These are phyloP conservation scores for Exophiala sp. DNA, from an alignment of 2,329 filamentous ascomycete species.

Conservation along the genomic window DNA sequence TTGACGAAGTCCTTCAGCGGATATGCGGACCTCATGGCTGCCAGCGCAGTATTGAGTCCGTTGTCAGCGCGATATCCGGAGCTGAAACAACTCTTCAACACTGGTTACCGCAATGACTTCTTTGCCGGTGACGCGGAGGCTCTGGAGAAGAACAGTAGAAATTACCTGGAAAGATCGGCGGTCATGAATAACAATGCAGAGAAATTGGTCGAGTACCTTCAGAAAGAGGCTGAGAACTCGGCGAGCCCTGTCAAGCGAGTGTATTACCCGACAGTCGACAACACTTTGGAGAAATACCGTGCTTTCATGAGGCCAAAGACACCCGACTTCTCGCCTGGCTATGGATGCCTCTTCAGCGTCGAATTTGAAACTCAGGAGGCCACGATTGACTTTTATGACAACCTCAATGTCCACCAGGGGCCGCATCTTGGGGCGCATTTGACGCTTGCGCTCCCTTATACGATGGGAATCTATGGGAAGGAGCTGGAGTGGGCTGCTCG, in stretches of 20 bases:
- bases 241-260: slow-evolving; percentile 24
- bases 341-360: slow-evolving; percentile 54
- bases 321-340: slow-evolving; percentile 50
- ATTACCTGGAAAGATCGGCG: slow-evolving; percentile 27
- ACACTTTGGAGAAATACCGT: slow-evolving; percentile 22
- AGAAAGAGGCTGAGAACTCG: slow-evolving; percentile 14
- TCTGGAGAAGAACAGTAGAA: slow-evolving; percentile 27
- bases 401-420: slow-evolving; percentile 33
- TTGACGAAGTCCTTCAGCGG: slow-evolving; percentile 61
- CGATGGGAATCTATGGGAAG: slow-evolving; percentile 10
- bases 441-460: slow-evolving; percentile 20
- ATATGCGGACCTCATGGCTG: slow-evolving; percentile 54
- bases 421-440: slow-evolving; percentile 25
- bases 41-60: slow-evolving; percentile 51
- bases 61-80: slow-evolving; percentile 40
- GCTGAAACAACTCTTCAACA: slow-evolving; percentile 32
- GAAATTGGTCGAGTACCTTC: slow-evolving; percentile 27
- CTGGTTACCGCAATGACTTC: slow-evolving; percentile 24
- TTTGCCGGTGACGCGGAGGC: slow-evolving; percentile 27
- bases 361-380: slow-evolving; percentile 39
- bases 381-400: slow-evolving; percentile 33
- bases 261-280: slow-evolving; percentile 25
- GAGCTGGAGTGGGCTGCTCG: slow-evolving; percentile 16
- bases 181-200: slow-evolving; percentile 26
- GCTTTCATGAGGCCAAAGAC: slow-evolving; percentile 28